Percentiles rank a stretch among this genome's conserved stretches.
Conservation (phyloP, 176 grass and related monocot species). For the Avena insularis region DNA sequence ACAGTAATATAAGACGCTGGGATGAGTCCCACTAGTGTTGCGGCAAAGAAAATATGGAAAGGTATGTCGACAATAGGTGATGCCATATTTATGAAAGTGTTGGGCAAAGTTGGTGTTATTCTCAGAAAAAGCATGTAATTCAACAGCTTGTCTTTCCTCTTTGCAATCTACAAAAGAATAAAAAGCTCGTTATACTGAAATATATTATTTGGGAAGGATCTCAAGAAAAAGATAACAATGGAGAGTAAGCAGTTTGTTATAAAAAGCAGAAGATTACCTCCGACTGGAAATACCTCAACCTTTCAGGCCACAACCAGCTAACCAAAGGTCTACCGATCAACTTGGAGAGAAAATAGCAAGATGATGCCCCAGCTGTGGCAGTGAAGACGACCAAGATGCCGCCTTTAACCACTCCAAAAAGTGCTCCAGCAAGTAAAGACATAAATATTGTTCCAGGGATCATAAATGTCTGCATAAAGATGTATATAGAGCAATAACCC, state of each 20-base stretch:
- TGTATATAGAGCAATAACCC: constrained; percentile 98
- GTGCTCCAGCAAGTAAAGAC: constrained; percentile 96
- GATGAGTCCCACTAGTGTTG: constrained; percentile 85
- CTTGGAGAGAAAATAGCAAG: constrained; percentile 96
- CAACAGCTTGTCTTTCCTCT: constrained; percentile 87
- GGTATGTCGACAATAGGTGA: constrained; percentile 98
- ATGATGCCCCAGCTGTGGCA: constrained; percentile 90
- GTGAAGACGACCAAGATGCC: constrained; percentile 87
- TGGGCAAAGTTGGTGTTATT: constrained; percentile 97
- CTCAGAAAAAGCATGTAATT: constrained; percentile 99
- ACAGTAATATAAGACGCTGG: constrained; percentile 99
- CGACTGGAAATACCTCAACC: constrained; percentile 88
- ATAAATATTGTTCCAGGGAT: constrained; percentile 99
- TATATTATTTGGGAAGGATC: constrained; percentile 7
- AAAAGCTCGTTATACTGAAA: constrained; percentile 32
- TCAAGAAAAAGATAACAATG: constrained; percentile 36
- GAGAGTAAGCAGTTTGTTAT: neutral
- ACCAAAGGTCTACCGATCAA: constrained; percentile 91
- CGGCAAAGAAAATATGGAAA: constrained; percentile 97
- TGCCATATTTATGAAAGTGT: constrained; percentile 99
- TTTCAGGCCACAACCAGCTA: constrained; percentile 92
- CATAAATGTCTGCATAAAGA: constrained; percentile 99
- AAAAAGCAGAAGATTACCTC: constrained; percentile 67
- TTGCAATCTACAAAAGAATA: constrained; percentile 74
- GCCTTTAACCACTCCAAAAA: constrained; percentile 93